phyloP scores from a whole-genome alignment of 2,329 filamentous ascomycete species.

The Elsinoe fawcettii region DNA sequence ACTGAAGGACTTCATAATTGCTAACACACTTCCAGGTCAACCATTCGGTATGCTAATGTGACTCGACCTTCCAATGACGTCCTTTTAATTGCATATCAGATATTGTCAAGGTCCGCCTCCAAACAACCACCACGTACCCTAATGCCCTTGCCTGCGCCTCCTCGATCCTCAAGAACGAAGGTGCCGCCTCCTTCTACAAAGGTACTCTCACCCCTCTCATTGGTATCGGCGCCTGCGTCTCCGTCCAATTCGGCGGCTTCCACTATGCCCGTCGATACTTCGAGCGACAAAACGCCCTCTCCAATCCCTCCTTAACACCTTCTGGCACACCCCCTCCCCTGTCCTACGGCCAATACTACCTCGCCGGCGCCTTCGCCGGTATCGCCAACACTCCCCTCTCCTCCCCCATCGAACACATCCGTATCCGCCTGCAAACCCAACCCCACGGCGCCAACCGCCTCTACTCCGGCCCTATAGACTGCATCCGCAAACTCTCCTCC shows the following conservation, averaged over 20 bases:
- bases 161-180: slow-evolving; percentile 81
- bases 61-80: not conserved
- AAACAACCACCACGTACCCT: slow-evolving; percentile 76
- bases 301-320: slow-evolving; percentile 24
- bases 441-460: slow-evolving; percentile 74
- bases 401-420: slow-evolving; percentile 89
- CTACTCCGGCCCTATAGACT: slow-evolving; percentile 81
- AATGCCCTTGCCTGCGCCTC: slow-evolving; percentile 72
- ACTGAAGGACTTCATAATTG: not conserved
- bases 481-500: slow-evolving; percentile 71
- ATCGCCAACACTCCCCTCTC: slow-evolving; percentile 83
- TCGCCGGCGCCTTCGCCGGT: slow-evolving; percentile 84
- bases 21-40: slow-evolving; percentile 42
- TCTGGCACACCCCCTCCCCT: slow-evolving; percentile 43
- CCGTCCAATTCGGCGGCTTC: slow-evolving; percentile 97
- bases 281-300: slow-evolving; percentile 61
- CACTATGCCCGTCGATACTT: slow-evolving; percentile 82
- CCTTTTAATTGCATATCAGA: slow-evolving; percentile 42
- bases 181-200: slow-evolving; percentile 91
- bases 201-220: slow-evolving; percentile 90
- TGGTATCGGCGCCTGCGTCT: slow-evolving; percentile 91
- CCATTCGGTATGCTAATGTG: slow-evolving; percentile 50
- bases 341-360: slow-evolving; percentile 79
- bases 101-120: slow-evolving; percentile 95
- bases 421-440: slow-evolving; percentile 92